phyloP scores from a whole-genome alignment of 2,329 filamentous ascomycete genomes.

The Akanthomyces muscarius region DNA sequence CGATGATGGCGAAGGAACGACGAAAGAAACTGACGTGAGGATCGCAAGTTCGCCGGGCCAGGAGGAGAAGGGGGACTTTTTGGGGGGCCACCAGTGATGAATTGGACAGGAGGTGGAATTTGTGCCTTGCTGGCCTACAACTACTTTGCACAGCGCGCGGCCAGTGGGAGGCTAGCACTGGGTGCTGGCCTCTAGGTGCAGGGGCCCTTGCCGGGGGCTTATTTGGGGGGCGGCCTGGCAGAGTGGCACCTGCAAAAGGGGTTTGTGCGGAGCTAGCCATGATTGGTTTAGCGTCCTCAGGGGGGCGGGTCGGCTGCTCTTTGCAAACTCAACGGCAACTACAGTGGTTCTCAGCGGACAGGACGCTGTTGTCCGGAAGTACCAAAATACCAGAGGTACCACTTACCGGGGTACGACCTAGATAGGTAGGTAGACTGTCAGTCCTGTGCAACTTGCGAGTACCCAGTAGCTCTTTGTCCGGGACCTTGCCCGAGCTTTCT shows the following conservation, averaged over 20 bases:
- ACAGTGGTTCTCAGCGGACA: neutral
- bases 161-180: constrained; percentile 13
- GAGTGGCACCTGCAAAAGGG: constrained; percentile 29
- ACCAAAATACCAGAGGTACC: neutral
- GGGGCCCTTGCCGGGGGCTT: constrained; percentile 24
- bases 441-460: too few species aligned
- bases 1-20: constrained; percentile 32
- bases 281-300: constrained; percentile 24
- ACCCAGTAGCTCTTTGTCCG: neutral
- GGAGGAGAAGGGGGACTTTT: constrained; percentile 25
- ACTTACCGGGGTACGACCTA: too few species aligned
- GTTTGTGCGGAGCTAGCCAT: constrained; percentile 28
- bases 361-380: neutral
- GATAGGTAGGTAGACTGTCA: too few species aligned
- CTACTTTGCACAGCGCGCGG: constrained; percentile 2
- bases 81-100: constrained; percentile 19
- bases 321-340: constrained; percentile 27
- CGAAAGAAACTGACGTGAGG: constrained; percentile 24
- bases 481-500: neutral
- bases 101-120: constrained; percentile 27
- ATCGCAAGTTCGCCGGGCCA: constrained; percentile 19
- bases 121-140: constrained; percentile 29
- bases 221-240: constrained; percentile 9
- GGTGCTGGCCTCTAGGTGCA: constrained; percentile 18
- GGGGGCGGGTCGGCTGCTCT: constrained; percentile 24